Evolutionary conservation across 2,329 filamentous ascomycete genomes (phyloP), one percentile per base, ranked within the genome.

Genomic region (Aureobasidium vineae): DNA sequence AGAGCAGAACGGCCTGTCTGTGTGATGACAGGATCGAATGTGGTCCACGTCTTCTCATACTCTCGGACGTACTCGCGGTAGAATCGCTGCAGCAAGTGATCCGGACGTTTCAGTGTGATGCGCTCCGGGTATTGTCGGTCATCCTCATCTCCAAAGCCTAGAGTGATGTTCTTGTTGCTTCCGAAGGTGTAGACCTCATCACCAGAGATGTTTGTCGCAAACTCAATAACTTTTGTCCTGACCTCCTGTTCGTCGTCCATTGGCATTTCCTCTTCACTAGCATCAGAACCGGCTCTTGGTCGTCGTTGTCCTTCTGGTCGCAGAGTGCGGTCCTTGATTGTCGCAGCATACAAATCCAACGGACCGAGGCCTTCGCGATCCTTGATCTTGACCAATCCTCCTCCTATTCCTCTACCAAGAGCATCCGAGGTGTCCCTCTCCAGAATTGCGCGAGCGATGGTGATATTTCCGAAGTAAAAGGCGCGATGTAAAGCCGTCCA

Each of bases 401-500:
- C 88, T 38, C 88, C 85, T 72, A 86, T 86, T 7, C 86, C 85
- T 69, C 88, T 87, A 49, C 87, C 83, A 5, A 84, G 82, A 31
- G 84, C 83, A 72, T 92, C 87, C 43, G 84, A 85, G 26, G 88
- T 82, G 75, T 97, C 94, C 70, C 89, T 89, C 61, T 89, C 86
- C 70, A 99, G 82, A 38, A 99, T 86, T 23, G 91, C 82, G 54
- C 92, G 87, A 2, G 95, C 95, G 70, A 96, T 89, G 7, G 90
- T 88, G 60, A 95, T 87, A 73, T 97, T 97, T 54, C 94, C 94
- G 71, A 88, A 87, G 75, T 97, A 98, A 49, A 98, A 82, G 8
- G 93, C 91, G 72, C 95, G 86, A 75, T 99, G 95, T 45, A 99
- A 83, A 43, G 93, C 89, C 68, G 96, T 99, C 95, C 95, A 99